Evolutionary conservation across 805 yeast species (phyloP), one percentile per base, ranked within the genome.

Genomic region (Cyberlindnera euphorbiae): DNA sequence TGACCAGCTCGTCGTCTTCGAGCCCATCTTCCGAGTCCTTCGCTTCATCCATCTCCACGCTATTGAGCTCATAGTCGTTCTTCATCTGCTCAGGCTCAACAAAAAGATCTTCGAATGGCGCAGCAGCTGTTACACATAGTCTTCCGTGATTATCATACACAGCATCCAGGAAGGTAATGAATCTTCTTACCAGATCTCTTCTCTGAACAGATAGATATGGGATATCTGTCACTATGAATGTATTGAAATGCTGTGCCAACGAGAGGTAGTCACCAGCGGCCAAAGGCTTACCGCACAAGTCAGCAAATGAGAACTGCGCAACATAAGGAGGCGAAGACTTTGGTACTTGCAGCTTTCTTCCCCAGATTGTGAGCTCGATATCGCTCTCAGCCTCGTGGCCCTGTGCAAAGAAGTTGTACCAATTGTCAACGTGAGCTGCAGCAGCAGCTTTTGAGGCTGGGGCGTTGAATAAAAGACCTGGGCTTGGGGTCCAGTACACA

Each of bases 211-310:
- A 77, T 52, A 93, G 62, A 44, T 79, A 79, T 9, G 98, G 98
- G 28, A 93, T 88, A 55, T 93, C 97, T 0, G 97, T 87, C 31
- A 93, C 72, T n/a, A 93, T 78, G 46, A 88, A 82, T 6, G 88
- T 75, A 35, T 75, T 73, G 65, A 79, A 93, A 11, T 79, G 64
- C 5, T 73, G 69, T 9, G 97, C 95, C 43, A 93, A 63, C 15
- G 87, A 78, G 29, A 93, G 69, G 54, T 93, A 93, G 59, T 93
- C 98, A 8, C 97, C 97, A 0, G 97, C 96, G 13, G 95, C 88
- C 44, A 86, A 62, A 9, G 94, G 90, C 42, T 70, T 64, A 1
- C 95, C 97, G 58, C 97, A 93, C 23, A 93, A 65, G 56, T 93
- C 81, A 32, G 77, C 75, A 55, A 93, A 93, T 4, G 93, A 73